Base-by-base conservation (phyloP, 2,329 filamentous ascomycete species). In the Microsporum ferrugineum region DNA sequence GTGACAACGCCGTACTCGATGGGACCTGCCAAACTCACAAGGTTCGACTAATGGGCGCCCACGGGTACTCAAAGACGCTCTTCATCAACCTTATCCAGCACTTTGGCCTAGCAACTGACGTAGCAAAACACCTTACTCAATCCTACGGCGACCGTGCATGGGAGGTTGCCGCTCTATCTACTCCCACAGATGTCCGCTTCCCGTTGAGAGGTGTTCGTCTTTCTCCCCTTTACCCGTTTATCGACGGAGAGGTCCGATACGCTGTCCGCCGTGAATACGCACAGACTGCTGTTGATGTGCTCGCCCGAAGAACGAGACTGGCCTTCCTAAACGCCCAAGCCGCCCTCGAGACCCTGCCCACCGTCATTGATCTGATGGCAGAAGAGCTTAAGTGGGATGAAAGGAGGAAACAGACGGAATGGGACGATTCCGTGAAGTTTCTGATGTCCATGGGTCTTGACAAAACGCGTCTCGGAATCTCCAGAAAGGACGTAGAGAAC, bases 31-130 rank as follows among this genome's bases (percentile, higher is more conserved):
- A 92, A 71, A 95, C 90, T 1, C 89, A 94, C 73, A 84, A 87
- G 68, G 86, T 95, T 59, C 86, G 88, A 60, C 79, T 95, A 38
- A 80, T 94, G 62, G 90, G 90, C 67, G 88, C 90, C 8, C 90
- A 95, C 72, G 89, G 90, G 60, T 95, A 86, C 78, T 91, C 87
- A 74, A 91, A 91, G 75, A 89, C 91, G 1, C 84, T 96, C 29
- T 96, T 96, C 78, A 96, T 96, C 79, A 91, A 92, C 74, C 79
- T 96, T 39, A 94, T 96, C 71, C 91, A 96, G 74, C 89, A 95
- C 76, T 96, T 89, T 71, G 90, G 90, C 65, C 77, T 96, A 61
- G 91, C 96, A 75, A 95, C 89, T 17, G 90, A 95, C 68, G 89
- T 96, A 23, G 91, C 91, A 51, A 88, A 90, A 76, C 91, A 96